Percentiles rank a stretch among this genome's conserved stretches.
These are phyloP conservation scores for Talaromyces albobiverticillius DNA, from an alignment of 2,329 filamentous ascomycete species.

Conservation along the genomic window DNA sequence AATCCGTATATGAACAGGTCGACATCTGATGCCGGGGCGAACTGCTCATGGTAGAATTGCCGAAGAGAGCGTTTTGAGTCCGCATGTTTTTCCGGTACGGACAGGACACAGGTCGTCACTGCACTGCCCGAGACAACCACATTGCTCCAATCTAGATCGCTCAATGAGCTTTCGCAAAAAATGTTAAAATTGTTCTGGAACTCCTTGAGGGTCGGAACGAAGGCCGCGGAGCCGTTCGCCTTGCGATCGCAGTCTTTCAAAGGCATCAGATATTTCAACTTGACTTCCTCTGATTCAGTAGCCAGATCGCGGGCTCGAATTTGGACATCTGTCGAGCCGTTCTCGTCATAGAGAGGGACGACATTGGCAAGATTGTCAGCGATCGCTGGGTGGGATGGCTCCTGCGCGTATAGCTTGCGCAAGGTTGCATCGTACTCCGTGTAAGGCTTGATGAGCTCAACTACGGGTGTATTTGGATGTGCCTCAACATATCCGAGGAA, in stretches of 20 bases:
- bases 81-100: conserved; percentile 62
- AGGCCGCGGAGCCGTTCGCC: conserved; percentile 61
- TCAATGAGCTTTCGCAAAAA: conserved; percentile 75
- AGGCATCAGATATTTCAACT: conserved; percentile 34
- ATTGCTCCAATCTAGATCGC: conserved; percentile 77
- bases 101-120: conserved; percentile 74
- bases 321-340: conserved; percentile 23
- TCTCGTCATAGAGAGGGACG: conserved; percentile 31
- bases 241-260: conserved; percentile 55
- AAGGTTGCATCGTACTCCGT: conserved; percentile 34
- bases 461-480: conserved; percentile 24
- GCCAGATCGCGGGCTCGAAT: conserved; percentile 32
- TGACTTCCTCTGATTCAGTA: conserved; percentile 26
- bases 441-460: conserved; percentile 32
- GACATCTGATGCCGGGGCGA: conserved; percentile 81
- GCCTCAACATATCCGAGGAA: conserved; percentile 27
- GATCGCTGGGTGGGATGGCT: conserved; percentile 29
- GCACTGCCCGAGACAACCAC: conserved; percentile 78
- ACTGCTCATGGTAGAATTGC: conserved; percentile 76
- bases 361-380: conserved; percentile 31
- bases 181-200: conserved; percentile 77
- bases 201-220: conserved; percentile 64
- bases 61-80: conserved; percentile 60
- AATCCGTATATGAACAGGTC: conserved; percentile 83
- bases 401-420: conserved; percentile 38